Base-by-base conservation (phyloP, 495 filamentous ascomycete species). In the Haplographium delicatum region DNA sequence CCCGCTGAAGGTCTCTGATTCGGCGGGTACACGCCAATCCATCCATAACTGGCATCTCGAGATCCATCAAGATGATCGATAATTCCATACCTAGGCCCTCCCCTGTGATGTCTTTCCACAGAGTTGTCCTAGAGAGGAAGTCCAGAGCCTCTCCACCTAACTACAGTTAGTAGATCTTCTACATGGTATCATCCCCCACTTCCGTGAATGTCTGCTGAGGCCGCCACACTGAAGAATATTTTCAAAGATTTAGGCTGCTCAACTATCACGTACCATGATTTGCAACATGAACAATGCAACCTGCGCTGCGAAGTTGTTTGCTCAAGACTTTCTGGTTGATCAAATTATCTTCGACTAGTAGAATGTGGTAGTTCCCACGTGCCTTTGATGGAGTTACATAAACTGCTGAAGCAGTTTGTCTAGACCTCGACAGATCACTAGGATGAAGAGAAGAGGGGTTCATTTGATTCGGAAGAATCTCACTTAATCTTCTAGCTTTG, bases 41-140 rank as follows among this genome's bases (percentile, higher is more conserved):
- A 62, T 91, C 86, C 87, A 93, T 91, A 28, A 91, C 74, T 0
- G 88, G 88, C 88, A 91, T 91, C 60, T 91, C 87, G 42, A 89
- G 73, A 56, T 93, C 88, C 87, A 90, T 90, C n/a, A 91, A 62
- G n/a, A 91, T 80, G 38, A 89, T 76, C 42, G 78, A 80, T 1
- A 89, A 70, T 50, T 77, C 67, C 23, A 57, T 50, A 6, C 60
- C 62, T 1, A 62, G 58, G 16, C 56, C 58, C 55, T 66, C 51
- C 1, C 6, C 7, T 6, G 25, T 13, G 4, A 37, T 40, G 13
- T 37, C 51, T 5, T 44, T 33, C 37, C 43, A 59, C 5, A 31
- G 15, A 0, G 38, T 41, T 8, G 53, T 57, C n/a, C 44, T 40
- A 4, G 30, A 18, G 26, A 79, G 47, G 19, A 66, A 60, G 13